These are phyloP conservation scores for Psilocybe cyanescens DNA, from an alignment of 768 basidiomycete species.

Conservation along the genomic window DNA sequence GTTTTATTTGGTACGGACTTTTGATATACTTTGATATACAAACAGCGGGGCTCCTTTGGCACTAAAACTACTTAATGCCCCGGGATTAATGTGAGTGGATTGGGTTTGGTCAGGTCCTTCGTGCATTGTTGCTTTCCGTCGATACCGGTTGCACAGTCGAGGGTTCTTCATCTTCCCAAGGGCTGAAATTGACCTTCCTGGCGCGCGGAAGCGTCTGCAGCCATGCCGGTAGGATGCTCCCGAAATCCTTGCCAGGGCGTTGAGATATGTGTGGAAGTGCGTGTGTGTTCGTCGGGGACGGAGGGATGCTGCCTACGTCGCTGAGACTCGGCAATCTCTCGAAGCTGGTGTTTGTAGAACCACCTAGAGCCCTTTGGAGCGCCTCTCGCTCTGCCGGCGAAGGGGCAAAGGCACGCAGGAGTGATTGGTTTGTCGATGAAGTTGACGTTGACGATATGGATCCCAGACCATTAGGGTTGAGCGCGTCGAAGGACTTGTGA, in stretches of 20 bases:
- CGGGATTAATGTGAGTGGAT: neutral
- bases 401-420: conserved; percentile 84
- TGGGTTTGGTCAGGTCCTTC: conserved; percentile 9
- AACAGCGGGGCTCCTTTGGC: conserved; percentile 6
- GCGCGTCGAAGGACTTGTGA: conserved; percentile 47
- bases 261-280: conserved; percentile 33
- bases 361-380: conserved; percentile 77
- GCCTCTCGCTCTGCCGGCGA: conserved; percentile 88
- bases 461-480: conserved; percentile 64
- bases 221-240: conserved; percentile 63
- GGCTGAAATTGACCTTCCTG: conserved; percentile 77
- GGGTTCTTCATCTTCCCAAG: conserved; percentile 77
- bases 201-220: conserved; percentile 66
- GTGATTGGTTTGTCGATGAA: conserved; percentile 48
- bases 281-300: conserved; percentile 64
- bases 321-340: conserved; percentile 80
- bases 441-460: conserved; percentile 35
- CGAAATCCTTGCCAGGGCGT: conserved; percentile 29
- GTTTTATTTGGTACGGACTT: conserved; percentile 9
- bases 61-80: neutral
- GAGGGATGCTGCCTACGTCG: conserved; percentile 73
- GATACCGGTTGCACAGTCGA: conserved; percentile 14
- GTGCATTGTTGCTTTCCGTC: conserved; percentile 7
- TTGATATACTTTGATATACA: conserved; percentile 17
- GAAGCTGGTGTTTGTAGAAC: conserved; percentile 73